These are phyloP conservation scores for Tagetes erecta DNA, from an alignment of 129 eudicot species.

Conservation along the genomic window DNA sequence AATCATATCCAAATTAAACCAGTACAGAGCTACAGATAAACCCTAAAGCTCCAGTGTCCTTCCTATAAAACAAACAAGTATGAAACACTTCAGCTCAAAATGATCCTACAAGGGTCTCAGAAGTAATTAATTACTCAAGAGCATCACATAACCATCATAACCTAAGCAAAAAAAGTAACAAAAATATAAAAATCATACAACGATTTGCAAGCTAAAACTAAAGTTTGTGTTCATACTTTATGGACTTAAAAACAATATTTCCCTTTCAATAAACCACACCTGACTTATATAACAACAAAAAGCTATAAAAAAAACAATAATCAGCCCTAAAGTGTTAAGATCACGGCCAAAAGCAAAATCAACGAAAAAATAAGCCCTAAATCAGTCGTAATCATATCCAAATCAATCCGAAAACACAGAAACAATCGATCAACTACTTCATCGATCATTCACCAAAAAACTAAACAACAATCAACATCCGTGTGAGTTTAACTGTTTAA, in stretches of 20 bases:
- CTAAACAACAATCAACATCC: constrained; percentile 10
- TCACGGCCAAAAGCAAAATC: constrained; percentile 21
- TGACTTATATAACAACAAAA: constrained; percentile 1
- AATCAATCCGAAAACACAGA: neutral
- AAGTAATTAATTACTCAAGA: neutral
- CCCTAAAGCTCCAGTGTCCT: no score
- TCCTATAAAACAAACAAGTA: no score
- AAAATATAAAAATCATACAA: neutral
- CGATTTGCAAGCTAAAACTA: neutral
- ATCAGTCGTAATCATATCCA: constrained; percentile 4
- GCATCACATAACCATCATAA: neutral
- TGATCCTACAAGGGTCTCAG: neutral
- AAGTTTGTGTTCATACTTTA: neutral
- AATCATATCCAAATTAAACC: neutral
- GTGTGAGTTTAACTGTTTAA: neutral
- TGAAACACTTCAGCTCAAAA: no score
- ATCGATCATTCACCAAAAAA: constrained; percentile 8
- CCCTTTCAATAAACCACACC: constrained; percentile 2
- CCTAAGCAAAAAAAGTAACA: neutral
- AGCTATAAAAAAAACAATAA: neutral
- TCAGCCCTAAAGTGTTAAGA: constrained; percentile 6
- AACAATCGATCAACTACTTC: constrained; percentile 4
- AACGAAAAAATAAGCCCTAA: neutral
- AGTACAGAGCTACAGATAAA: no score
- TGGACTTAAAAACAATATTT: constrained; percentile 10